Evolutionary conservation across 2,329 filamentous ascomycete species (phyloP).

Genomic region (Calycina herbarum): DNA sequence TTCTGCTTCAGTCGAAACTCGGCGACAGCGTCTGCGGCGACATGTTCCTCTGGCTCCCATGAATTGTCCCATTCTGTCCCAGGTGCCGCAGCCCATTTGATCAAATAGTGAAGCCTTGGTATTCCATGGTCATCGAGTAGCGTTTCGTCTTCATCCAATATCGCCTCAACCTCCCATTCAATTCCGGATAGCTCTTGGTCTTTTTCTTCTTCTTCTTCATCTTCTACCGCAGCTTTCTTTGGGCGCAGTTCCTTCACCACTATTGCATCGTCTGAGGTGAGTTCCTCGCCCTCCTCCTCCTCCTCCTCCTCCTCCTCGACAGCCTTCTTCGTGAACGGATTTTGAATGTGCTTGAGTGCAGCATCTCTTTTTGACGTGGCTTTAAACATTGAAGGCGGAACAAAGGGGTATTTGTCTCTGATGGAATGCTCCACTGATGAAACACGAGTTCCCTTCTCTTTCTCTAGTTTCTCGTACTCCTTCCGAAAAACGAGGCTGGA

Average conservation of each 20-base stretch:
- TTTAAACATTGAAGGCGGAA: background rate
- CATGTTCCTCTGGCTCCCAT: conserved; percentile 29
- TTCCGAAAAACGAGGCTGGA: background rate
- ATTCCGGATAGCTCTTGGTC: conserved; percentile 14
- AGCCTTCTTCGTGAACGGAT: background rate
- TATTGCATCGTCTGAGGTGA: background rate
- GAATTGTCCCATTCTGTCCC: conserved; percentile 21
- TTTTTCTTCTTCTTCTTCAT: conserved; percentile 13
- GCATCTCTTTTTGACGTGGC: background rate
- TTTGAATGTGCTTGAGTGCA: background rate
- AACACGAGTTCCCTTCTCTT: background rate
- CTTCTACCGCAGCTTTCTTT: conserved; percentile 4
- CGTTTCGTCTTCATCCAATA: conserved; percentile 25
- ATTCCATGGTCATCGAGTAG: conserved; percentile 18
- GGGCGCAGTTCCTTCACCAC: background rate
- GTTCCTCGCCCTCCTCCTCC: conserved; percentile 1
- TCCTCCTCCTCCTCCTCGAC: background rate
- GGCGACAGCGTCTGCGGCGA: too few relatives aligned
- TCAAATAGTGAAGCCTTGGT: conserved; percentile 24
- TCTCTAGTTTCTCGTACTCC: background rate
- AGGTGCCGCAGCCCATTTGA: conserved; percentile 32
- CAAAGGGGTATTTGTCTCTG: background rate
- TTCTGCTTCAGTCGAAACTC: too few relatives aligned
- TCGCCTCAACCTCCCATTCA: conserved; percentile 27
- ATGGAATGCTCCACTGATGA: background rate